These are phyloP conservation scores for Pseudonitzschia multistriata DNA, from an alignment of 108 stramenopile genomes.

Conservation along the genomic window DNA sequence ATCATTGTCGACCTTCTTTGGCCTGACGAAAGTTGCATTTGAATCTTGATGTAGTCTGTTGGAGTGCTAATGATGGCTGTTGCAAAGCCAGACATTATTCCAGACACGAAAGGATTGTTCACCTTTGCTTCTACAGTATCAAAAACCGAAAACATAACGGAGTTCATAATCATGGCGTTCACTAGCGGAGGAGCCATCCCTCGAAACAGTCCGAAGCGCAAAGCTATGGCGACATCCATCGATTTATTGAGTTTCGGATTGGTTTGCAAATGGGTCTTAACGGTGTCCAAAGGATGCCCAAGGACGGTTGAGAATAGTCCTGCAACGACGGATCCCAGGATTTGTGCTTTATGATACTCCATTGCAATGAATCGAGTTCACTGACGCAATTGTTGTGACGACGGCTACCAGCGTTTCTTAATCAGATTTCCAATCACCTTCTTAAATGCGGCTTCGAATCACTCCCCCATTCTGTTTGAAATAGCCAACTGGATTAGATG, in stretches of 20 bases:
- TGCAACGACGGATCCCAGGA: conserved; percentile 31
- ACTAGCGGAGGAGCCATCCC: conserved; percentile 46
- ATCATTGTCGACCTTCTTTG: neutral
- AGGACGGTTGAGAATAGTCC: conserved; percentile 41
- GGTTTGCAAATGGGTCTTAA: conserved; percentile 53
- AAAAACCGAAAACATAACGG: conserved; percentile 50
- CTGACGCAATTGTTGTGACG: too few species aligned
- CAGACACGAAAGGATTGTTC: conserved; percentile 29
- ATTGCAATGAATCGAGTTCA: neutral
- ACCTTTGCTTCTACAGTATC: conserved; percentile 19
- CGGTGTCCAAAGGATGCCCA: conserved; percentile 53
- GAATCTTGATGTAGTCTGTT: conserved; percentile 48
- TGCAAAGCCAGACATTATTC: conserved; percentile 48
- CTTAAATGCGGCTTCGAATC: too few species aligned
- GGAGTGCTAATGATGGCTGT: conserved; percentile 50
- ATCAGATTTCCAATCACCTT: too few species aligned
- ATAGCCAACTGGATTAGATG: too few species aligned
- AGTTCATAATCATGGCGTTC: conserved; percentile 43
- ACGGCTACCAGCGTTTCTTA: too few species aligned
- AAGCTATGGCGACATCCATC: neutral
- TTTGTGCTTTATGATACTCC: conserved; percentile 8
- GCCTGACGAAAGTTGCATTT: conserved; percentile 25
- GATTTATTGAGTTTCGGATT: conserved; percentile 16
- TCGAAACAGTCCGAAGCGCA: conserved; percentile 23
- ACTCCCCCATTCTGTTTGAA: too few species aligned